Evolutionary conservation across 441 rosid species (phyloP), one percentile per base, ranked within the genome.

Genomic region (Viola pubescens): DNA sequence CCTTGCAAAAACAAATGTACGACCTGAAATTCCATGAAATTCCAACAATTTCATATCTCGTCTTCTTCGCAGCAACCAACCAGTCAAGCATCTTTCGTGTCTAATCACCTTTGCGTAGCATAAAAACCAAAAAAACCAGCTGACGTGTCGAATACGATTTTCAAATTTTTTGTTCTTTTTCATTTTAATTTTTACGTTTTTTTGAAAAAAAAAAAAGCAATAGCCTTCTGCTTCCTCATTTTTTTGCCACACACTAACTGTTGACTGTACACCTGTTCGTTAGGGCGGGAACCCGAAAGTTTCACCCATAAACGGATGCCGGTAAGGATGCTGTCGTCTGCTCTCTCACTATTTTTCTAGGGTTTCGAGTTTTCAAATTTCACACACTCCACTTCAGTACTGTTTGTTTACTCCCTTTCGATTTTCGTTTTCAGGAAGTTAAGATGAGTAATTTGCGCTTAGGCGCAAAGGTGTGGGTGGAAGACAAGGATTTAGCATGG

Each of bases 401-500:
- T 54, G 9, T 11, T 48, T 37, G 14, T 7, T 37, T 6, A 10
- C n/a, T 42, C 37, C 4, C 34, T 26, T 26, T 26, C 34, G 34
- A 26, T 26, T 19, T 9, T 13, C 7, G 5, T 26, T 66, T 38
- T 10, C 74, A 66, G 82, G 78, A 69, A 37, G 67, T 67, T 54
- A 79, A 63, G 66, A 77, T 75, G 85, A 83, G 63, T 74, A 56
- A 66, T 60, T 72, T 80, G 43, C 91, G 94, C 6, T 80, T 64
- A 53, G 97, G 95, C 61, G 74, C 88, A 11, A 88, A 86, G 72
- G 98, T 90, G 39, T 94, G 95, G 96, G 81, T 70, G 9, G 91
- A 83, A 66, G 98, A 94, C 78, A 81, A 71, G 79, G 67, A 65
- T 73, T 77, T 75, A 56, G 98, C 98, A 57, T 94, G 98, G 99